Conservation (phyloP, 1,284 basidiomycete genomes). For the Trichosporon coremiiforme region DNA sequence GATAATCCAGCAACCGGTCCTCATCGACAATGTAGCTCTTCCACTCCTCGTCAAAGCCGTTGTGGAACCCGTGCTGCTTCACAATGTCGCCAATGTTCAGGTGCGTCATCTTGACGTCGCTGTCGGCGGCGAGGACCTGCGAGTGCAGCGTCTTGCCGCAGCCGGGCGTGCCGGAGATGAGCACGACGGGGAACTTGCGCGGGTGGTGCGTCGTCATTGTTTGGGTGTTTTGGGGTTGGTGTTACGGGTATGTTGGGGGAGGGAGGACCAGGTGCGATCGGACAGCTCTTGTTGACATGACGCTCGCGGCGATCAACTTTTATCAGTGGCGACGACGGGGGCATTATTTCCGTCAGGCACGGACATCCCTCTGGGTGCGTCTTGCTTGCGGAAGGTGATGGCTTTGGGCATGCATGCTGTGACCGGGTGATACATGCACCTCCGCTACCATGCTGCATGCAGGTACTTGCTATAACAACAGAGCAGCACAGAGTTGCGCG, state of each 20-base stretch:
- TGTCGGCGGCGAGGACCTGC: constrained; percentile 64
- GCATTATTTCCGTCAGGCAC: not conserved
- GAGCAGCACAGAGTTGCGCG: too few relatives aligned
- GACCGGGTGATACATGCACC: too few relatives aligned
- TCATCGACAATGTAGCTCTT: constrained; percentile 92
- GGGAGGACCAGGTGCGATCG: not conserved
- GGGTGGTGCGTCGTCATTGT: constrained; percentile 56
- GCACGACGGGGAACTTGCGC: constrained; percentile 69
- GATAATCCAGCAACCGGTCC: constrained; percentile 87
- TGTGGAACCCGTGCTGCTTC: constrained; percentile 79
- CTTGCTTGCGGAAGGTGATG: too few relatives aligned
- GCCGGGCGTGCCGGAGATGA: constrained; percentile 79
- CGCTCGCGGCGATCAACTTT: not conserved
- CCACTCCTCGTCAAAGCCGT: constrained; percentile 93
- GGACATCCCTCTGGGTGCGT: too few relatives aligned
- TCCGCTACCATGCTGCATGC: too few relatives aligned
- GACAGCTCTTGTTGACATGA: not conserved
- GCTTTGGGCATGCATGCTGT: too few relatives aligned
- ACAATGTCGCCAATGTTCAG: constrained; percentile 87
- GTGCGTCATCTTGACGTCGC: constrained; percentile 69
- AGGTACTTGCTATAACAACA: too few relatives aligned
- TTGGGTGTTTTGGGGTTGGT: constrained; percentile 9
- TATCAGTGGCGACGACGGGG: constrained; percentile 2
- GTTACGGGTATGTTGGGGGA: not conserved
- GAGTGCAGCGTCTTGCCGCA: constrained; percentile 88